These are phyloP conservation scores for Candolleomyces eurysporus DNA, from an alignment of 768 basidiomycete species.

Conservation along the genomic window DNA sequence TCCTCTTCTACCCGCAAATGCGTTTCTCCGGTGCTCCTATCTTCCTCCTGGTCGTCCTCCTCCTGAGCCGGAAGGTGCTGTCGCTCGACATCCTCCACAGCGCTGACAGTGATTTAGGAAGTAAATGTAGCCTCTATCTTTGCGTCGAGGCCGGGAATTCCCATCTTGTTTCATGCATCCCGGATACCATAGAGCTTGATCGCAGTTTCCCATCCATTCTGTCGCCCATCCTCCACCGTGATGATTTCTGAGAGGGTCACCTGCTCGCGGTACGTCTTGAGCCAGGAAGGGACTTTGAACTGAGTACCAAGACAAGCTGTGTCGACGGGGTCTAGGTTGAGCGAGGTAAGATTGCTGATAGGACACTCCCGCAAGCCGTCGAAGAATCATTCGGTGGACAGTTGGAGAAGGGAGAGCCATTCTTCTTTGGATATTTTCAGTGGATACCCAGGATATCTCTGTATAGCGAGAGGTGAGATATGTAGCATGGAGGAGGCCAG, in stretches of 20 bases:
- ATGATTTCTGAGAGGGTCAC: constrained; percentile 20
- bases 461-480: not conserved
- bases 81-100: too few species aligned
- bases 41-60: too few species aligned
- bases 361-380: constrained; percentile 25
- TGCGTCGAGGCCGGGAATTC: too few species aligned
- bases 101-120: too few species aligned
- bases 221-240: constrained; percentile 20
- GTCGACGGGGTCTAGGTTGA: constrained; percentile 18
- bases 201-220: constrained; percentile 24
- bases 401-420: constrained; percentile 37
- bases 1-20: too few species aligned
- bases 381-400: constrained; percentile 39
- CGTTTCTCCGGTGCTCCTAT: too few species aligned
- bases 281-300: constrained; percentile 32
- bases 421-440: constrained; percentile 15
- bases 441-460: not conserved
- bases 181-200: constrained; percentile 19
- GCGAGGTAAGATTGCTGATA: constrained; percentile 21
- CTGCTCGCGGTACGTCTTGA: constrained; percentile 23
- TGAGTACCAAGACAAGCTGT: constrained; percentile 27
- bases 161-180: not conserved
- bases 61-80: too few species aligned
- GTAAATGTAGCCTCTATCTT: too few species aligned
- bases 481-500: not conserved